Evolutionary conservation across 202 grass and related monocot genomes (phyloP).

Genomic region (Zoysia matrella): DNA sequence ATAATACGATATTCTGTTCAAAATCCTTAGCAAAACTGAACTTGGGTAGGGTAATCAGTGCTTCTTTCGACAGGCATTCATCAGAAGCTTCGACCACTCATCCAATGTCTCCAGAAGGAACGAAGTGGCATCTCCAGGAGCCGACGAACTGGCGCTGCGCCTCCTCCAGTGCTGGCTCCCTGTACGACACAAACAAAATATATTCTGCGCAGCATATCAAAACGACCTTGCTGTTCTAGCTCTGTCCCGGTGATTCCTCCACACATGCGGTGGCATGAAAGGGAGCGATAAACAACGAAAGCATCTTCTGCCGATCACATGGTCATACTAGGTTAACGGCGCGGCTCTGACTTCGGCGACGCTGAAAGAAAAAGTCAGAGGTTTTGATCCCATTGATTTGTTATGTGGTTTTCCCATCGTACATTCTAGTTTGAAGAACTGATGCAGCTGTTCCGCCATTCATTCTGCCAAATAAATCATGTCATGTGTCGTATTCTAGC

Average conservation of each 20-base stretch:
- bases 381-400: constrained; percentile 26
- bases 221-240: constrained; percentile 36
- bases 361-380: background rate
- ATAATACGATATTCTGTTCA: background rate
- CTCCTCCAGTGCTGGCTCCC: constrained; percentile 36
- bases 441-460: background rate
- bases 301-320: constrained; percentile 45
- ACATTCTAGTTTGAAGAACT: background rate
- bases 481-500: background rate
- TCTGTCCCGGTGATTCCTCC: constrained; percentile 46
- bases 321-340: constrained; percentile 31
- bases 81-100: constrained; percentile 47
- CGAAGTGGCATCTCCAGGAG: constrained; percentile 32
- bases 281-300: constrained; percentile 29
- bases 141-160: constrained; percentile 17
- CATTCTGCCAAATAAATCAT: background rate
- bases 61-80: constrained; percentile 22
- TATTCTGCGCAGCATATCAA: constrained; percentile 27
- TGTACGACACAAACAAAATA: background rate
- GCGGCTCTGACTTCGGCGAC: background rate
- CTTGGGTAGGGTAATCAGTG: background rate
- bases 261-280: constrained; percentile 42
- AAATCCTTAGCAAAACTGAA: background rate
- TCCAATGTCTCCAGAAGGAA: constrained; percentile 3
- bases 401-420: background rate